Evolutionary conservation across 176 grass and related monocot species (phyloP).

Genomic region (Oryza meridionalis): DNA sequence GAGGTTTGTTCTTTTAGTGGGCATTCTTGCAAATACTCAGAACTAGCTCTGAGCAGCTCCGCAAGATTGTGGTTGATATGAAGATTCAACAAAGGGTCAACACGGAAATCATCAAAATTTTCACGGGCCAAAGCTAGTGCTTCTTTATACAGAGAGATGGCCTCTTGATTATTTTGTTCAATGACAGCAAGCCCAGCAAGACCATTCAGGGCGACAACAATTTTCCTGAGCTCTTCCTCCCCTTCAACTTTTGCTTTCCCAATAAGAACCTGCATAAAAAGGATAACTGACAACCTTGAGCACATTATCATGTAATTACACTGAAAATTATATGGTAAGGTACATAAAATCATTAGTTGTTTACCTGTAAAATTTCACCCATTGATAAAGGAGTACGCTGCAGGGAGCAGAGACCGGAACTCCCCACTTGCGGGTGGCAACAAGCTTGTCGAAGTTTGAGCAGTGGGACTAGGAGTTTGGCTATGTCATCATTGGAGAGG

Average conservation of each 20-base stretch:
- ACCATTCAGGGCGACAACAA: slow-evolving; percentile 89
- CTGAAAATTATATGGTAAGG: slow-evolving; percentile 29
- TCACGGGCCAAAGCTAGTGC: slow-evolving; percentile 72
- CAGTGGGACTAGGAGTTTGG: slow-evolving; percentile 77
- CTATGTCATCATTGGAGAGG: slow-evolving; percentile 77
- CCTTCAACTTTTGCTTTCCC: slow-evolving; percentile 95
- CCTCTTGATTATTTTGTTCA: slow-evolving; percentile 69
- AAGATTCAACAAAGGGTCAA: slow-evolving; percentile 94
- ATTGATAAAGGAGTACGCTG: slow-evolving; percentile 88
- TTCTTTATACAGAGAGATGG: slow-evolving; percentile 93
- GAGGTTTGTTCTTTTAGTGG: slow-evolving; percentile 49
- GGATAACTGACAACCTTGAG: slow-evolving; percentile 29
- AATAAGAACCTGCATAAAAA: slow-evolving; percentile 84
- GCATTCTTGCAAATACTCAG: slow-evolving; percentile 77
- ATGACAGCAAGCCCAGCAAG: slow-evolving; percentile 90
- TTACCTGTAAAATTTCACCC: slow-evolving; percentile 95
- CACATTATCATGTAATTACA: slow-evolving; percentile 12
- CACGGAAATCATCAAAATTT: slow-evolving; percentile 74
- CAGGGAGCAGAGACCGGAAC: slow-evolving; percentile 90
- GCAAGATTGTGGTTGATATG: slow-evolving; percentile 94
- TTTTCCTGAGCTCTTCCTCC: slow-evolving; percentile 93
- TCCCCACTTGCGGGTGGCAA: slow-evolving; percentile 97
- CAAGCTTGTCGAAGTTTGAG: slow-evolving; percentile 96
- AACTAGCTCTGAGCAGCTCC: slow-evolving; percentile 66
- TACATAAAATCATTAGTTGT: slow-evolving; percentile 29